Percentiles rank a stretch among this genome's conserved stretches.
Evolutionary conservation across 176 grass and related monocot species (phyloP).

Genomic region (bread wheat (Triticum aestivum)): DNA sequence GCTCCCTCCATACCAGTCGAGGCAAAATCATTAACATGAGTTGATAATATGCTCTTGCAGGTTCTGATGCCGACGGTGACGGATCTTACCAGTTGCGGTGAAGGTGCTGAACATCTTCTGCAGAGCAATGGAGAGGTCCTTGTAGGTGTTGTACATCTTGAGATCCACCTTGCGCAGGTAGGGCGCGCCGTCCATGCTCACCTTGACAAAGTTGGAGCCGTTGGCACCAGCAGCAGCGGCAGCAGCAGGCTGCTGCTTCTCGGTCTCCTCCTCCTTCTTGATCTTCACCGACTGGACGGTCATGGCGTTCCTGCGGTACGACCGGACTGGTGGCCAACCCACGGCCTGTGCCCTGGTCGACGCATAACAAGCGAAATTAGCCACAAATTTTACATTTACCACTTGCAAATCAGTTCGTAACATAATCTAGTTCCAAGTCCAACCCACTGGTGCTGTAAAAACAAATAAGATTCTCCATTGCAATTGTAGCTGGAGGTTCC

Average conservation of each 20-base stretch:
- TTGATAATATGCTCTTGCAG: conserved; percentile 11
- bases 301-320: conserved; percentile 92
- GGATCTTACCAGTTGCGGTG: conserved; percentile 45
- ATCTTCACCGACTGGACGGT: conserved; percentile 63
- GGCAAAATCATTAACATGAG: neutral
- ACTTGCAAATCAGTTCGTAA: neutral
- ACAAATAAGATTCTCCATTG: neutral
- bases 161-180: conserved; percentile 97
- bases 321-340: conserved; percentile 95
- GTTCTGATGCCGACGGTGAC: neutral
- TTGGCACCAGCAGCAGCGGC: neutral
- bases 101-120: conserved; percentile 91
- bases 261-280: conserved; percentile 63
- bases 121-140: conserved; percentile 80
- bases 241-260: conserved; percentile 36
- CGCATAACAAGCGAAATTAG: neutral
- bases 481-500: neutral
- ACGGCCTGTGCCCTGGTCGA: conserved; percentile 80
- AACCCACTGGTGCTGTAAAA: neutral
- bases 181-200: conserved; percentile 95
- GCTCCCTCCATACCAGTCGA: neutral
- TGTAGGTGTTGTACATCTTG: conserved; percentile 87
- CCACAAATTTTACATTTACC: neutral
- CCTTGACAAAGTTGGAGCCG: conserved; percentile 71
- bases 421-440: neutral